These are phyloP conservation scores for Microcera coccophila DNA, from an alignment of 2,329 filamentous ascomycete species.

Conservation along the genomic window DNA sequence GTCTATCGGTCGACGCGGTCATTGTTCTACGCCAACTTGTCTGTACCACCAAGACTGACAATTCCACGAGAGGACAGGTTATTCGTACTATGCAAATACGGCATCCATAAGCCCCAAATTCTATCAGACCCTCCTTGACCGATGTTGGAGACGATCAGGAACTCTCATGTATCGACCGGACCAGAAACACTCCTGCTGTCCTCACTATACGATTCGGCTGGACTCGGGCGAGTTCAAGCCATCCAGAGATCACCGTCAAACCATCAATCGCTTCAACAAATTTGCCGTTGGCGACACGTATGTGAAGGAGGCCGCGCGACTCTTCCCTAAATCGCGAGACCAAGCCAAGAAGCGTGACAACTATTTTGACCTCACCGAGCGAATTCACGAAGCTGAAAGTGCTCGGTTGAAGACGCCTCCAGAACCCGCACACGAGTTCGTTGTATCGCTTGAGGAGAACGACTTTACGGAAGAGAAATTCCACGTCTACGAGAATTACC, in stretches of 20 bases:
- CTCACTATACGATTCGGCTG: constrained; percentile 80
- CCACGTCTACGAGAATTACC: constrained; percentile 68
- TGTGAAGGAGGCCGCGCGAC: constrained; percentile 57
- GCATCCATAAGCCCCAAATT: constrained; percentile 58
- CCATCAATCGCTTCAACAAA: constrained; percentile 72
- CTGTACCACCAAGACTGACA: constrained; percentile 19
- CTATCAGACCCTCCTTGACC: constrained; percentile 69
- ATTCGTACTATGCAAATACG: constrained; percentile 66
- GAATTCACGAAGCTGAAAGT: constrained; percentile 67
- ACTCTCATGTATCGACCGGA: constrained; percentile 74
- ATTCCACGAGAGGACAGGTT: constrained; percentile 48
- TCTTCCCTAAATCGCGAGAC: constrained; percentile 64
- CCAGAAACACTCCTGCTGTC: constrained; percentile 78
- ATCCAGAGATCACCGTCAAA: constrained; percentile 68
- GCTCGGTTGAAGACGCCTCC: constrained; percentile 52
- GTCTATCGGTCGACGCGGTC: no score
- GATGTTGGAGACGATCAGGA: constrained; percentile 73
- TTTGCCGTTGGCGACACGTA: constrained; percentile 67
- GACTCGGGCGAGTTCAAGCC: constrained; percentile 63
- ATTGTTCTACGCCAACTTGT: constrained; percentile 2
- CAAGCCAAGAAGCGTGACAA: constrained; percentile 60
- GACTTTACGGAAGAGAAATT: constrained; percentile 75
- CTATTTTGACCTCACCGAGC: constrained; percentile 62
- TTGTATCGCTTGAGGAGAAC: constrained; percentile 67
- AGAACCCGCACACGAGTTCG: constrained; percentile 62